Percentiles rank a stretch among this genome's conserved stretches.
Conservation (phyloP, 176 grass and related monocot genomes). For the Avena eriantha region DNA sequence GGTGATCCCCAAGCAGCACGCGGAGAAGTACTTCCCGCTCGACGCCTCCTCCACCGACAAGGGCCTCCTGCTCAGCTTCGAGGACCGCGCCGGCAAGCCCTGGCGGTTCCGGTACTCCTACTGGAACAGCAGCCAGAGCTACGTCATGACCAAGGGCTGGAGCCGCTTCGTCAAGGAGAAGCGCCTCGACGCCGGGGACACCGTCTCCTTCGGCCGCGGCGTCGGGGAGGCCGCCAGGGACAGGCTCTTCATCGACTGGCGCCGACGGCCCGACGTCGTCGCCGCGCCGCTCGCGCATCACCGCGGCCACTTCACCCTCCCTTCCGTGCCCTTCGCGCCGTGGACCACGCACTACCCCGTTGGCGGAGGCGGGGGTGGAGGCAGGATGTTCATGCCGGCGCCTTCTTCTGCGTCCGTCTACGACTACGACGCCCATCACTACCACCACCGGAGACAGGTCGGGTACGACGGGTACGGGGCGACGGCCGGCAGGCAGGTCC, state of each 20-base stretch:
- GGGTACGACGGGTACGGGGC: conserved; percentile 25
- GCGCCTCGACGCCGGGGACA: conserved; percentile 90
- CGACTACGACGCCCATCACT: conserved; percentile 23
- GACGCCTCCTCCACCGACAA: conserved; percentile 80
- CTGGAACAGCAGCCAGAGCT: conserved; percentile 99
- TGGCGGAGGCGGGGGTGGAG: conserved; percentile 26
- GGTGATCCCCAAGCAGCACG: conserved; percentile 98
- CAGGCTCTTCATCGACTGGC: conserved; percentile 95
- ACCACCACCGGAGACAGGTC: conserved; percentile 39
- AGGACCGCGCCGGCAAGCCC: conserved; percentile 89
- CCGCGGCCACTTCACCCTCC: conserved; percentile 37
- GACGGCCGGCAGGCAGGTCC: conserved; percentile 46
- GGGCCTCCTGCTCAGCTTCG: conserved; percentile 82
- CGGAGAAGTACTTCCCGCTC: conserved; percentile 95
- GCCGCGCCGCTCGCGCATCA: conserved; percentile 26
- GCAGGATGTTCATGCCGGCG: conserved; percentile 51
- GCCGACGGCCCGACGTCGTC: conserved; percentile 59
- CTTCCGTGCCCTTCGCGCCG: conserved; percentile 48
- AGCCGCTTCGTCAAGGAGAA: conserved; percentile 99
- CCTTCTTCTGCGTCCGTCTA: conserved; percentile 49
- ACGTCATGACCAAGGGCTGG: conserved; percentile 99
- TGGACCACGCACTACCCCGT: conserved; percentile 22
- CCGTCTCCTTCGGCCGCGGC: conserved; percentile 94
- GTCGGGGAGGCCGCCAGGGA: conserved; percentile 64
- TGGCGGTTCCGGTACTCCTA: conserved; percentile 99